Percentiles rank a stretch among this genome's conserved stretches.
Conservation (phyloP, 140 eudicot genomes). For the Erigeron philadelphicus region DNA sequence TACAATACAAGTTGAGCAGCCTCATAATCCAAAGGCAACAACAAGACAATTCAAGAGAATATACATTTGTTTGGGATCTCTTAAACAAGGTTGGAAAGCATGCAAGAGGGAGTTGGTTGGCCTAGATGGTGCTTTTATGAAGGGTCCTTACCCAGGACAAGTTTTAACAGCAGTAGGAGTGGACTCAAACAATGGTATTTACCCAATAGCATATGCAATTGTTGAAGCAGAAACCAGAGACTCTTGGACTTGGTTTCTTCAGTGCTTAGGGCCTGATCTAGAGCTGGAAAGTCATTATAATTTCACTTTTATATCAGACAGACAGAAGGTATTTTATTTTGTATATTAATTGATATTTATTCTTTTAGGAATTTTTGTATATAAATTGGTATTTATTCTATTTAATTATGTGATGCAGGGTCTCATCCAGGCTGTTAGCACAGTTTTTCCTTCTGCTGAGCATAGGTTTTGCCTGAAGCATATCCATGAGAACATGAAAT, state of each 20-base stretch:
- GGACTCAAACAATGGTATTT: neutral
- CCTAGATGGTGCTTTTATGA: too few species aligned
- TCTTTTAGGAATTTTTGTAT: too few species aligned
- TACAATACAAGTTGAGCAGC: too few species aligned
- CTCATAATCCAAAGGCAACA: neutral
- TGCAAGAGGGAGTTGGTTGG: too few species aligned
- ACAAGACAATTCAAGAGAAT: too few species aligned
- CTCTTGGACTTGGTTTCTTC: neutral
- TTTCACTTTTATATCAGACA: neutral
- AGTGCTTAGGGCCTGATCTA: neutral
- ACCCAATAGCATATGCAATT: neutral
- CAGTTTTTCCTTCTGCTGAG: neutral
- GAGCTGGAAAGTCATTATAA: neutral
- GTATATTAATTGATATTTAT: neutral
- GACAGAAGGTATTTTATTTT: neutral
- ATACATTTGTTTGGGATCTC: too few species aligned
- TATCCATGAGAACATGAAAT: conserved; percentile 3
- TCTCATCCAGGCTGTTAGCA: neutral
- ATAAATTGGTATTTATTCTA: too few species aligned
- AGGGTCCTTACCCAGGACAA: too few species aligned
- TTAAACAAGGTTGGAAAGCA: too few species aligned
- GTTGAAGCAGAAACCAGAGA: neutral
- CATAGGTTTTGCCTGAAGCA: neutral
- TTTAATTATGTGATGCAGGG: too few species aligned
- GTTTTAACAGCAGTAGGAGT: too few species aligned